Base-by-base conservation (phyloP, 1,139 yeast genomes). In the Geotrichum phurueaensis region DNA sequence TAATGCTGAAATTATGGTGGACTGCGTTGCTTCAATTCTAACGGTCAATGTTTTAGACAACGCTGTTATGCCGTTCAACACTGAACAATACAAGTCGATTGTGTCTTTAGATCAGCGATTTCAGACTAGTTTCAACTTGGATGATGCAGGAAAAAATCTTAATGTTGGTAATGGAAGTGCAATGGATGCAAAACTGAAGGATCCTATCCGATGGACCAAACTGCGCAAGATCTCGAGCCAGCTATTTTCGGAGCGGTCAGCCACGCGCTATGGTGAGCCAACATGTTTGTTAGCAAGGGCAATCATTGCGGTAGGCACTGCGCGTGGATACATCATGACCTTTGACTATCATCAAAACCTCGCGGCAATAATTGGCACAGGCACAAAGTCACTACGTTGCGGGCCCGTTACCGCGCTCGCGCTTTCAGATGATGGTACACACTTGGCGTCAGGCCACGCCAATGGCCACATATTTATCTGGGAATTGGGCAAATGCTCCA, bases 311-410 rank as follows among this genome's bases (percentile, higher is more conserved):
- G 68, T 89, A 12, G 95, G 90, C 1, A 88, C 95, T 0, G 68
- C 78, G 1, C 78, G 78, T 56, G 92, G 92, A 0, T 74, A 71
- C 53, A 76, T 87, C 0, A 70, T 87, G 25, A 76, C 85, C 1
- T 89, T 86, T 70, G 86, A 84, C 67, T 86, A 85, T 66, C 79
- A 79, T 55, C 96, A 89, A 70, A 74, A 71, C 47, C 70, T 84
- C 15, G 74, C 76, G 36, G 74, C 72, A 61, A 74, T 78, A 0
- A 68, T 84, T 53, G 79, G 77, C 0, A 66, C 73, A 47, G 64
- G 67, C 39, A 61, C 68, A 10, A 64, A 66, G 33, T 61, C 67
- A 33, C 69, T 70, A 22, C 70, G 69, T 59, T 67, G 72, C 58
- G 84, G 84, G 0, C 65, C 76, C 0, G 81, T 85, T 1, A 75